A percentile compares a stretch with the other conserved stretches of the same genome.
Conservation (phyloP, 2,329 filamentous ascomycete species). For the Endocalyx cinctus region DNA sequence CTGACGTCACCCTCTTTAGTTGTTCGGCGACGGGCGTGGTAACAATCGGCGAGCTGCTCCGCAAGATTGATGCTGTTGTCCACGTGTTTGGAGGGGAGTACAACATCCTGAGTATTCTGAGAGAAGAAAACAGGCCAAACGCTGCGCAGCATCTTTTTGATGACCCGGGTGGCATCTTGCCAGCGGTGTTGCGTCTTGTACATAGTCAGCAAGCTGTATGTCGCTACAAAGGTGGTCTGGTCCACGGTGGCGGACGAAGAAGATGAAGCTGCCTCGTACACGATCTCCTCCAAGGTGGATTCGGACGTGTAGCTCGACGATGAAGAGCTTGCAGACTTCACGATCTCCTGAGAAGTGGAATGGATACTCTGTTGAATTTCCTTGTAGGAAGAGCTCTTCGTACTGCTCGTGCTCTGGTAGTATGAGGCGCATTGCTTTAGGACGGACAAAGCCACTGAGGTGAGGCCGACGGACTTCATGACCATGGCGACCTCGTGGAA, state of each 20-base stretch:
- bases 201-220: conserved; percentile 32
- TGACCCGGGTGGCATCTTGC: conserved; percentile 39
- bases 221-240: conserved; percentile 34
- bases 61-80: conserved; percentile 43
- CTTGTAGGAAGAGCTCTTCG: conserved; percentile 28
- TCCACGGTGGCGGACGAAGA: conserved; percentile 34
- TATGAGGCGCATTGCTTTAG: conserved; percentile 37
- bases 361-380: conserved; percentile 40
- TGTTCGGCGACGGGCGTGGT: conserved; percentile 31
- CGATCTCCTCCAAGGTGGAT: conserved; percentile 36
- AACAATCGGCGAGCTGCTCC: conserved; percentile 40
- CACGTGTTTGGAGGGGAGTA: conserved; percentile 34
- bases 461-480: conserved; percentile 41
- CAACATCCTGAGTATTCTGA: conserved; percentile 37
- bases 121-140: conserved; percentile 44
- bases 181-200: conserved; percentile 43
- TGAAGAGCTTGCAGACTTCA: conserved; percentile 32
- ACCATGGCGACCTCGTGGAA: conserved; percentile 36
- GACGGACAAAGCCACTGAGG: conserved; percentile 39
- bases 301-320: conserved; percentile 34
- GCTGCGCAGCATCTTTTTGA: conserved; percentile 38
- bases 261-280: conserved; percentile 39
- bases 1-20: conserved; percentile 26
- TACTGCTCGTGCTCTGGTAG: conserved; percentile 32
- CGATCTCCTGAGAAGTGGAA: conserved; percentile 36